These are phyloP conservation scores for Termitomyces sp. DNA, from an alignment of 768 basidiomycete species.

Conservation along the genomic window DNA sequence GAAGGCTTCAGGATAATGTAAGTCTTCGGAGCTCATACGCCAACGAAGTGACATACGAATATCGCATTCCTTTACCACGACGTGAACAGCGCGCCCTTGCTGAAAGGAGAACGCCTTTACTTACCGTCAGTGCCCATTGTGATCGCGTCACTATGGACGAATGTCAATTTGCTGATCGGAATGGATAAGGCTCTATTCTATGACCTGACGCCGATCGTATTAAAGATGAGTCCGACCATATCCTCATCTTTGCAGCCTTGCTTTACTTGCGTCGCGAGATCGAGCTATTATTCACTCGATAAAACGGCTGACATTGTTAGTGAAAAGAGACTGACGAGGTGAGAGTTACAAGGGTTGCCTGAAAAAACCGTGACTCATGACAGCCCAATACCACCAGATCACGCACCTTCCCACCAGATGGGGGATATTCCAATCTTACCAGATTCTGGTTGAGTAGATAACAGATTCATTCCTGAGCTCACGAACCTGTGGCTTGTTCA, in stretches of 20 bases:
- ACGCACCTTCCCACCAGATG: conserved; percentile 88
- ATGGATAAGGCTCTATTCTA: not conserved
- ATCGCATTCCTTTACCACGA: conserved; percentile 66
- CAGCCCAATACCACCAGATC: not conserved
- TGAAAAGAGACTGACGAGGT: conserved; percentile 47
- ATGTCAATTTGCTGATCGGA: not conserved
- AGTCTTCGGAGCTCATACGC: not conserved
- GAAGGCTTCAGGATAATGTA: conserved; percentile 47
- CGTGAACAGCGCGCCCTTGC: not conserved
- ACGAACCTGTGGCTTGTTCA: conserved; percentile 77
- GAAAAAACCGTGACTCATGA: not conserved
- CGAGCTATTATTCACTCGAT: conserved; percentile 44
- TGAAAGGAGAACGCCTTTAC: conserved; percentile 8
- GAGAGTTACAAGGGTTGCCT: conserved; percentile 87
- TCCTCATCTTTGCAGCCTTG: conserved; percentile 80
- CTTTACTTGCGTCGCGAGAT: conserved; percentile 76
- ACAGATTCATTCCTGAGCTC: not conserved
- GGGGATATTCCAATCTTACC: conserved; percentile 81
- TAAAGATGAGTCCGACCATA: conserved; percentile 79
- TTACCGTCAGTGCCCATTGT: conserved; percentile 87
- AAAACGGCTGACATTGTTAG: not conserved
- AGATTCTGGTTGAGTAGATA: conserved; percentile 3
- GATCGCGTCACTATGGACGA: conserved; percentile 64
- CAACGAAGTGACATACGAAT: conserved; percentile 56
- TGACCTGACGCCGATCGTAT: conserved; percentile 82